Base-by-base conservation (phyloP, 2,329 filamentous ascomycete species). In the Fusarium papillatum region DNA sequence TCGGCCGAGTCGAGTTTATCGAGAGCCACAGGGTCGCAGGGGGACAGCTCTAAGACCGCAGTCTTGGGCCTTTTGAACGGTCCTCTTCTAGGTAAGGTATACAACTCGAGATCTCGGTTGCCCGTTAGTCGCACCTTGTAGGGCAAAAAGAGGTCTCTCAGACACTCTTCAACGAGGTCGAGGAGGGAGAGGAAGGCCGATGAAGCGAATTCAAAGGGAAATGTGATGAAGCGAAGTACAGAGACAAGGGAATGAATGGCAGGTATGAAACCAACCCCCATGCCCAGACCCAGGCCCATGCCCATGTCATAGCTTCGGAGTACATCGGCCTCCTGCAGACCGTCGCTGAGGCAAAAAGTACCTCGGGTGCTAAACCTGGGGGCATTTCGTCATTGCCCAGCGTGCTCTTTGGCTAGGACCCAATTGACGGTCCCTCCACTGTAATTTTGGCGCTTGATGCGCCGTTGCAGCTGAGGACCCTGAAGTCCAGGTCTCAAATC, bases 331-430 rank as follows among this genome's bases (percentile, higher is more conserved):
- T 60, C 62, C 68, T 69, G 46, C 60, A 55, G 24, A 16, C 26
- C 48, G 6, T 68, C 53, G 39, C 46, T 57, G 46, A 17, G 26
- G 24, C 16, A 22, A 57, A 50, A 71, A 59, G 67, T 71, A 64
- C 69, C 48, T 53, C 57, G 17, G 68, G 29, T 73, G 61, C 74
- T 69, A 50, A 34, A 64, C 24, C 53, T 48, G 63, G 60, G 48
- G 73, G 53, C 13, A 57, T 75, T 75, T 75, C 73, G 73, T 75
- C 73, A 75, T 76, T 41, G 70, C 43, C 38, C 66, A 62, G 53
- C 53, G 13, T 29, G 29, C 53, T 34, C 53, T 34, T 57, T 62
- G 39, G 46, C 68, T 59, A 66, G 70, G 65, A 66, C 11, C 53
- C 69, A 46, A 66, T 60, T 55, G 22, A 46, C 13, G 26, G 53